Evolutionary conservation across 768 basidiomycete genomes (phyloP), one percentile per base, ranked within the genome.

Genomic region (Suillus placidus): DNA sequence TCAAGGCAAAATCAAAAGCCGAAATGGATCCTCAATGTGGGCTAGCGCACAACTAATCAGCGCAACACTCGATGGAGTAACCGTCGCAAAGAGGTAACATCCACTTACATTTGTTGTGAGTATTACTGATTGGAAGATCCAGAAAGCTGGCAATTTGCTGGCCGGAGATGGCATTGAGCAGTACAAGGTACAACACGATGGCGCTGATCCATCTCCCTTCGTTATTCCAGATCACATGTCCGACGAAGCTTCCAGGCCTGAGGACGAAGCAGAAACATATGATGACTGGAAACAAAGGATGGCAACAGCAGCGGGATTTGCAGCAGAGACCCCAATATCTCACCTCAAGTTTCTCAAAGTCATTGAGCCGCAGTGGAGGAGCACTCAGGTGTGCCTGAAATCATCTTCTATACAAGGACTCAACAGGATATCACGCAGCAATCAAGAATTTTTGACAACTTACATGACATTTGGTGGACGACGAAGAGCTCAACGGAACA

Each of bases 161-260:
- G n/a, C 34, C 2, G 43, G 23, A 26, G n/a, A 45, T 23, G 23
- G 30, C 20, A 43, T 32, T 9, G 54, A 61, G 13, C n/a, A 23
- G 12, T 18, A 40, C 7, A 64, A 47, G 55, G 37, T 37, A 37
- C 37, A 37, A 37, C 37, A 37, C 9, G 9, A 64, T 61, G 64
- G 60, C 13, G 30, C 40, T 61, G n/a, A 65, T 49, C 64, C 64
- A 6, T n/a, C 57, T 6, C 35, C 20, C 30, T 20, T 65, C 18
- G n/a, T 65, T 12, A n/a, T 35, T 47, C 61, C 55, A 12, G 64
- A 65, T 16, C 60, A 65, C 58, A 65, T 65, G 64, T 65, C 61
- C 13, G 38, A 65, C 47, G 64, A 65, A 43, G 64, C 35, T 5
- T 63, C 62, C 3, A 40, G 64, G 35, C 62, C 64, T 26, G 64